Percentiles rank a stretch among this genome's conserved stretches.
Conservation (phyloP, 2,329 filamentous ascomycete genomes). For the Pestalotiopsis sp. region DNA sequence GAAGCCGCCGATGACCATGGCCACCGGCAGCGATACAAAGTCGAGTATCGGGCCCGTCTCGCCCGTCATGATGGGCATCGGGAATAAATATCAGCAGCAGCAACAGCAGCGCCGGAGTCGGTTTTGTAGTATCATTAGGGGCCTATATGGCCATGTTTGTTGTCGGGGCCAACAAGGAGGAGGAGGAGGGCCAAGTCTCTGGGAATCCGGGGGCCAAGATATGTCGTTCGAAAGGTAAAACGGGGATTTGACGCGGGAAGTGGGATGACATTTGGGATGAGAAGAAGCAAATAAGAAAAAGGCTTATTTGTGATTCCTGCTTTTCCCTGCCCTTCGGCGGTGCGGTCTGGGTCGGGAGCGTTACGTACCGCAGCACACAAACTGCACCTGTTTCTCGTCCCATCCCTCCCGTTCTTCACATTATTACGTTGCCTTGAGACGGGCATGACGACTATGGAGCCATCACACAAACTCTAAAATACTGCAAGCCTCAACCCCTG, state of each 20-base stretch:
- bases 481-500: not conserved
- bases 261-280: not conserved
- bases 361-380: not conserved
- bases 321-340: not conserved
- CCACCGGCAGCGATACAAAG: constrained; percentile 6
- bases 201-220: not conserved
- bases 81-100: too few relatives aligned
- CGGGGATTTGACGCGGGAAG: not conserved
- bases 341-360: not conserved
- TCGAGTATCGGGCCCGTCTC: constrained; percentile 8
- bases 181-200: too few relatives aligned
- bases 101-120: not conserved
- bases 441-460: not conserved
- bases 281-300: not conserved
- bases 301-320: not conserved
- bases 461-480: not conserved
- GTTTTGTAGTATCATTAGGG: not conserved
- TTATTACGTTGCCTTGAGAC: not conserved
- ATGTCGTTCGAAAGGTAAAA: not conserved
- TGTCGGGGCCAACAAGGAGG: not conserved
- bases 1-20: constrained; percentile 12
- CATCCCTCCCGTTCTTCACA: not conserved
- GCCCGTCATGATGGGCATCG: constrained; percentile 5
- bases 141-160: not conserved
- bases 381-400: not conserved